Conservation (phyloP, 2,329 filamentous ascomycete species). For the Penicillium fuscoglaucum region DNA sequence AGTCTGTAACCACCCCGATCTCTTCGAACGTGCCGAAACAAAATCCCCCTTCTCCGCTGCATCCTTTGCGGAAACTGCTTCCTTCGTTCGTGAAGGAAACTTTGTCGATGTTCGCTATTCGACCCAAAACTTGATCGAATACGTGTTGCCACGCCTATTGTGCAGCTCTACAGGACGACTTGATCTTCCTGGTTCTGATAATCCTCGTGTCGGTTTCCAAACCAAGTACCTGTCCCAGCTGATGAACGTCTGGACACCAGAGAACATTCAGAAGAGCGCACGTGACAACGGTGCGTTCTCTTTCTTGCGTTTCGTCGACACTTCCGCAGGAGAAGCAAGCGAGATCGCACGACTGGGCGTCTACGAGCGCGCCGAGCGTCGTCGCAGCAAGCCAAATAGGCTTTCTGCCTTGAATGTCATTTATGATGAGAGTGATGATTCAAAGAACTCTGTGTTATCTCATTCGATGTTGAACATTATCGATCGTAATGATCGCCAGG, state of each 20-base stretch:
- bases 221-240: conserved; percentile 74
- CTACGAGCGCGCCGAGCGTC: conserved; percentile 70
- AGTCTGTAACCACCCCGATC: conserved; percentile 96
- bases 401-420: conserved; percentile 66
- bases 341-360: conserved; percentile 67
- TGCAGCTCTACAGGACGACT: conserved; percentile 78
- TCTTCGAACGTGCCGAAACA: conserved; percentile 93
- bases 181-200: conserved; percentile 70
- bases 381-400: conserved; percentile 54
- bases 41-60: conserved; percentile 79
- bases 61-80: conserved; percentile 92
- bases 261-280: conserved; percentile 68
- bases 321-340: conserved; percentile 71
- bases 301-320: conserved; percentile 84
- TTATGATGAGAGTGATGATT: conserved; percentile 63
- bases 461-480: conserved; percentile 82
- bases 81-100: conserved; percentile 85
- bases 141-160: conserved; percentile 76
- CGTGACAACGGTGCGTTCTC: conserved; percentile 70
- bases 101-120: conserved; percentile 83
- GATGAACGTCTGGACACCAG: conserved; percentile 87
- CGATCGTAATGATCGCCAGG: conserved; percentile 64
- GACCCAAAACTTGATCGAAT: conserved; percentile 81
- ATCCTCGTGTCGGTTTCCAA: conserved; percentile 74
- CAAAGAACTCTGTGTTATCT: conserved; percentile 64